Base-by-base conservation (phyloP, 2,329 filamentous ascomycete species). In the Monosporascus sp. region DNA sequence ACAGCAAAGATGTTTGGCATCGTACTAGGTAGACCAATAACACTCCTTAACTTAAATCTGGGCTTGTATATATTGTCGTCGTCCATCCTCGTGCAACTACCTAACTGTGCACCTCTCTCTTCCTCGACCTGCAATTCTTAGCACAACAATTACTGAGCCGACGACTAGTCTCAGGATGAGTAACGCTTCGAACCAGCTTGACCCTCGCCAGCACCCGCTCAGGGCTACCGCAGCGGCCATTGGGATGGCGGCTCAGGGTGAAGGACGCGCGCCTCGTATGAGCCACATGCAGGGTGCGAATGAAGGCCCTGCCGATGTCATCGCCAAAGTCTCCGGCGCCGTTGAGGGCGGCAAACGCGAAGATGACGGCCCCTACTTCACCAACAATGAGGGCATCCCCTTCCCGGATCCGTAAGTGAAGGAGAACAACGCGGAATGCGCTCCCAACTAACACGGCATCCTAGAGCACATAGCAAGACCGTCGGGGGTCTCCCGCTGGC, bases 351-450 rank as follows among this genome's bases (percentile, higher is more conserved):
- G 77, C 6, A 78, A 75, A 60, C 66, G 75, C 15, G 69, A 69
- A 18, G 79, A 81, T 54, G 75, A 80, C 53, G 72, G 69, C 1
- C 65, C 72, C 0, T 81, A 80, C 63, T 80, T 80, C 59, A 82
- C 77, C 46, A 79, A 76, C 59, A 80, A 80, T 49, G 78, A 82
- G 54, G 78, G 72, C 42, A 74, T 75, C 41, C 78, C 77, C 0
- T 76, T 72, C 51, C 78, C 77, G 3, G 77, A 81, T 54, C 67
- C 72, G 63, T 73, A 50, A 57, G 68, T 58, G 53, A 6, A 34
- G 31, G 5, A 4, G 31, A 14, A 34, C 11, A 3, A 34, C 11
- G 31, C 31, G 31, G 31, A 34, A 34, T 34, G 31, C 9, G 4
- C 31, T 14, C 31, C 1, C 31, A 5, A 34, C 31, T 34, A 34